These are phyloP conservation scores for Penium margaritaceum DNA, from an alignment of 139 green algal genomes.

Conservation along the genomic window DNA sequence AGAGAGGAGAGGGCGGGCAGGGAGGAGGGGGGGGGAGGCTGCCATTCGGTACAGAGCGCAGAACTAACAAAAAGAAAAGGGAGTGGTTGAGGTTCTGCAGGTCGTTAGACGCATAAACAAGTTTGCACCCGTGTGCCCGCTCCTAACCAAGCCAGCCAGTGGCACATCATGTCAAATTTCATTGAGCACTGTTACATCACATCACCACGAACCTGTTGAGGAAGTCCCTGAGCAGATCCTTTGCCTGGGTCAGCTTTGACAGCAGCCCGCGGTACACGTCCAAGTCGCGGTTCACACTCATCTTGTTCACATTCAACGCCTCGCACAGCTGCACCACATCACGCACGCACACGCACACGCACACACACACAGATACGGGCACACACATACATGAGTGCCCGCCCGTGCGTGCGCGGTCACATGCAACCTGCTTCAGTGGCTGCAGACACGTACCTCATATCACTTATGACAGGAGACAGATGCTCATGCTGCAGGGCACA, in stretches of 20 bases:
- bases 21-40: no score
- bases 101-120: not conserved
- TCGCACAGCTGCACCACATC: constrained; percentile 20
- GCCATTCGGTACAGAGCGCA: no score
- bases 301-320: constrained; percentile 36
- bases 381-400: no score
- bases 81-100: not conserved
- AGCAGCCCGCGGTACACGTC: constrained; percentile 53
- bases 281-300: constrained; percentile 49
- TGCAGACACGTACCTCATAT: no score
- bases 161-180: not conserved
- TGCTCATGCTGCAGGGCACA: no score
- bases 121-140: not conserved
- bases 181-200: not conserved
- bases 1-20: no score
- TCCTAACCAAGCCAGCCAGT: not conserved
- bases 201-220: constrained; percentile 18
- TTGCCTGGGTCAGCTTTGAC: constrained; percentile 51
- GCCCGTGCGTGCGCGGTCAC: no score
- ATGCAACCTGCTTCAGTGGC: no score
- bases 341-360: no score
- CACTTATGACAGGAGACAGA: no score
- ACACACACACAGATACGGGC: no score
- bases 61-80: no score
- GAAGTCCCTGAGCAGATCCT: constrained; percentile 57